phyloP scores from a whole-genome alignment of 495 filamentous ascomycete genomes.

The Xylona heveae region DNA sequence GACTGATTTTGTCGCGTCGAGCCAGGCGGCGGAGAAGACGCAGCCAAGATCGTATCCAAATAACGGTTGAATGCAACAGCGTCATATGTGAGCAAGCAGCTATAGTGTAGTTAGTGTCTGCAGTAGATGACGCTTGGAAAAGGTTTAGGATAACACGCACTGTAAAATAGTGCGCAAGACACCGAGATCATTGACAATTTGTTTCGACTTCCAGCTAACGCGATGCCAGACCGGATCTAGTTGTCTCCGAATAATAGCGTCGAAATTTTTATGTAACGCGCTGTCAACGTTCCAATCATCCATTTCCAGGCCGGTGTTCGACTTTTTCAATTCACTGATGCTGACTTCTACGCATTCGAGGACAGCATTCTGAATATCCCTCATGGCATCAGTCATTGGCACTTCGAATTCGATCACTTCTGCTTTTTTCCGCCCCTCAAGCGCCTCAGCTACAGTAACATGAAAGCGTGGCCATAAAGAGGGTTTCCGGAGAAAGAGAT shows the following conservation, averaged over 20 bases:
- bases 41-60: constrained; percentile 81
- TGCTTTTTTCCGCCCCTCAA: constrained; percentile 81
- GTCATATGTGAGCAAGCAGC: constrained; percentile 63
- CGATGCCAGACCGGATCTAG: constrained; percentile 94
- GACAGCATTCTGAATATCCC: constrained; percentile 77
- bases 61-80: constrained; percentile 83
- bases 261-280: constrained; percentile 81
- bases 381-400: constrained; percentile 91
- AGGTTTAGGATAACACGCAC: constrained; percentile 12
- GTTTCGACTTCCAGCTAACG: constrained; percentile 81
- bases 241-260: constrained; percentile 70
- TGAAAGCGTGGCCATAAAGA: constrained; percentile 94
- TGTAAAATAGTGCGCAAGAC: constrained; percentile 76
- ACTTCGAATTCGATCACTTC: constrained; percentile 95
- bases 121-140: not conserved
- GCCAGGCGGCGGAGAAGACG: constrained; percentile 72
- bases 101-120: constrained; percentile 12
- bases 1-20: constrained; percentile 75
- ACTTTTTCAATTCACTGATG: constrained; percentile 76
- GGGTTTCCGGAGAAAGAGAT: constrained; percentile 73
- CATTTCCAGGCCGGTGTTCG: constrained; percentile 78
- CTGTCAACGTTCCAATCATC: constrained; percentile 96
- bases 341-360: constrained; percentile 93
- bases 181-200: constrained; percentile 76
- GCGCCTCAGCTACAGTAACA: constrained; percentile 61